These are phyloP conservation scores for Penstemon barbatus DNA, from an alignment of 257 asterid species.

Conservation along the genomic window DNA sequence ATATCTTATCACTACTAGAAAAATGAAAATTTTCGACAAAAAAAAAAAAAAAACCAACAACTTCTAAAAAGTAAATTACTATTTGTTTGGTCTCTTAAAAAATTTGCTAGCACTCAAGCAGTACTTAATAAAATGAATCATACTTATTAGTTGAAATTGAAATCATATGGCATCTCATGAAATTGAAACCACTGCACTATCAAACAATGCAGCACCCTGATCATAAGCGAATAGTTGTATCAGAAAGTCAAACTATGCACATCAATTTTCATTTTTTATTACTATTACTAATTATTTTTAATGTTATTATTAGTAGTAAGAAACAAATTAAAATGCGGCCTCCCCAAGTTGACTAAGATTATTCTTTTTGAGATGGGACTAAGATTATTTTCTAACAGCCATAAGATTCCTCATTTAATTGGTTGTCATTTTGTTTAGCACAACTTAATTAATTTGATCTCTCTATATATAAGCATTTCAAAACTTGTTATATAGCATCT, in stretches of 20 bases:
- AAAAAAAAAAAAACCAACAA: no score
- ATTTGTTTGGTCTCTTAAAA: no score
- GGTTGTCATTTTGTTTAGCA: conserved; percentile 3
- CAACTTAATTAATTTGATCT: neutral
- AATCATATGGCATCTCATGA: neutral
- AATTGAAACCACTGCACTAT: neutral
- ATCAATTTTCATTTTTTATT: neutral
- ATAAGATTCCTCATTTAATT: conserved; percentile 23
- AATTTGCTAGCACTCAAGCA: neutral
- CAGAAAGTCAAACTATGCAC: neutral
- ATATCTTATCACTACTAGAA: no score
- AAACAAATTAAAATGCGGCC: no score
- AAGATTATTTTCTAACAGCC: neutral
- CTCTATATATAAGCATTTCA: conserved; percentile 19
- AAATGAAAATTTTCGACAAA: no score
- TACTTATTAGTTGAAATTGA: neutral
- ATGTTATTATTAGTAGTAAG: no score
- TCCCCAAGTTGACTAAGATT: conserved; percentile 5
- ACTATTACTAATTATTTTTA: no score
- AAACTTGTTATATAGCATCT: conserved; percentile 8
- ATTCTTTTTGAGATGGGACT: no score
- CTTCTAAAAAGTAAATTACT: no score
- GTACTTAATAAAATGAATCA: no score
- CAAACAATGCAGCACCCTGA: conserved; percentile 3
- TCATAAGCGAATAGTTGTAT: neutral